phyloP scores from a whole-genome alignment of 2,329 filamentous ascomycete species.

The Gremmenia infestans region DNA sequence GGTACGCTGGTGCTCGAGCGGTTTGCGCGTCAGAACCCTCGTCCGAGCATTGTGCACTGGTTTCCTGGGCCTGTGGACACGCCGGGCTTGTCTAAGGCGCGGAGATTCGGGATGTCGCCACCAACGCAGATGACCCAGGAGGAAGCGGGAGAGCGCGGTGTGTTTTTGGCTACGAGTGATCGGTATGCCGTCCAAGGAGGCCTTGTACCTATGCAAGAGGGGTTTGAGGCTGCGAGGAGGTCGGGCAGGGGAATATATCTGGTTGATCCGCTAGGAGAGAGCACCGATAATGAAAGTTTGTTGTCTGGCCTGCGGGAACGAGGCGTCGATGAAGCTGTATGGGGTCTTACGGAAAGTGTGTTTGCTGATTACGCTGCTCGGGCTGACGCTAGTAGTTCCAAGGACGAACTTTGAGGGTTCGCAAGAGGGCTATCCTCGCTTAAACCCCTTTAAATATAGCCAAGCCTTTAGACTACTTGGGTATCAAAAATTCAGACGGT shows the following conservation, averaged over 20 bases:
- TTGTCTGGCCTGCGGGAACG: neutral
- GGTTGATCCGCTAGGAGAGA: slow-evolving; percentile 29
- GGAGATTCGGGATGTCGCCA: neutral
- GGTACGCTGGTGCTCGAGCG: slow-evolving; percentile 42
- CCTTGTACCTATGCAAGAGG: slow-evolving; percentile 8
- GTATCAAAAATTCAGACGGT: too few relatives aligned
- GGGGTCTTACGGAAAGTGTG: neutral
- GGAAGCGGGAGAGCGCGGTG: slow-evolving; percentile 31
- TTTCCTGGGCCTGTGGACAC: slow-evolving; percentile 34
- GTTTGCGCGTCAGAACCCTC: slow-evolving; percentile 38
- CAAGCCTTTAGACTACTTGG: too few relatives aligned
- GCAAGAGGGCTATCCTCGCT: too few relatives aligned
- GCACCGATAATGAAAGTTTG: slow-evolving; percentile 11
- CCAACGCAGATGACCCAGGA: slow-evolving; percentile 16
- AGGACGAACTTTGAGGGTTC: neutral
- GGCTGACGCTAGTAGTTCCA: neutral
- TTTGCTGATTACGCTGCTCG: neutral
- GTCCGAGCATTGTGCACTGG: slow-evolving; percentile 34
- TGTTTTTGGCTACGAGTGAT: slow-evolving; percentile 32
- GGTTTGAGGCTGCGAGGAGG: slow-evolving; percentile 28
- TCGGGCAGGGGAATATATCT: slow-evolving; percentile 33
- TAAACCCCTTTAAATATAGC: too few relatives aligned
- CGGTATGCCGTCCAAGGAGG: slow-evolving; percentile 20
- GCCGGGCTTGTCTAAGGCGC: slow-evolving; percentile 9
- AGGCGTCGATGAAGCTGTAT: neutral